These are phyloP conservation scores for Phytophthora megakarya DNA, from an alignment of 352 stramenopile genomes.

Conservation along the genomic window DNA sequence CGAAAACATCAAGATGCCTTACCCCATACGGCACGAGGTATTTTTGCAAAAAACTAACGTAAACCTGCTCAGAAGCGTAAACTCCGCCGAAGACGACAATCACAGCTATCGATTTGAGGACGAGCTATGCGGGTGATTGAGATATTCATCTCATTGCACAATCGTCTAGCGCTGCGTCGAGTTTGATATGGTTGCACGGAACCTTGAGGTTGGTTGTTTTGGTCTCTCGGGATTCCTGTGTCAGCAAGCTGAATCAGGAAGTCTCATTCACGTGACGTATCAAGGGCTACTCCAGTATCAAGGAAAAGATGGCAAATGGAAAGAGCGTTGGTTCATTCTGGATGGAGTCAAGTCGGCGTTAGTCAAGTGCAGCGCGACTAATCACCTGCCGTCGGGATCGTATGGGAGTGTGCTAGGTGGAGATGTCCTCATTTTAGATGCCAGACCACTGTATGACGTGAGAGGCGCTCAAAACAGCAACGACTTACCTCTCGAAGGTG, in stretches of 20 bases:
- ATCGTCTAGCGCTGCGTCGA: not conserved
- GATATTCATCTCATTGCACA: not conserved
- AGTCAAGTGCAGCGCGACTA: conserved; percentile 51
- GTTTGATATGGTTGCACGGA: conserved; percentile 20
- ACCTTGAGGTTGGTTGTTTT: conserved; percentile 35
- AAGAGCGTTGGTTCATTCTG: conserved; percentile 76
- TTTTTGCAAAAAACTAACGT: conserved; percentile 15
- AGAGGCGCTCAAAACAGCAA: conserved; percentile 6
- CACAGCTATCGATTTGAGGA: conserved; percentile 12
- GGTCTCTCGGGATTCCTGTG: conserved; percentile 13
- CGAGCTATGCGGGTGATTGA: conserved; percentile 1
- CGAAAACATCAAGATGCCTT: conserved; percentile 16
- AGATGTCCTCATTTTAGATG: conserved; percentile 41
- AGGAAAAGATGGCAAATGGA: conserved; percentile 50
- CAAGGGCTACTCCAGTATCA: conserved; percentile 63
- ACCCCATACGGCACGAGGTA: conserved; percentile 12
- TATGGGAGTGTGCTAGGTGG: conserved; percentile 40
- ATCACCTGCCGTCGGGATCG: conserved; percentile 36
- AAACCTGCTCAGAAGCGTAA: not conserved
- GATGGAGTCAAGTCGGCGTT: conserved; percentile 46
- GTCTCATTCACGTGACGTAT: conserved; percentile 29
- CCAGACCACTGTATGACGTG: conserved; percentile 24
- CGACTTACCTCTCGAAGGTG: not conserved
- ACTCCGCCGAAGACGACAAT: conserved; percentile 23
- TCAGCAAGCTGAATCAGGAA: not conserved